These are phyloP conservation scores for Pyrus bretschneideri DNA, from an alignment of 306 rosid genomes.

Conservation along the genomic window DNA sequence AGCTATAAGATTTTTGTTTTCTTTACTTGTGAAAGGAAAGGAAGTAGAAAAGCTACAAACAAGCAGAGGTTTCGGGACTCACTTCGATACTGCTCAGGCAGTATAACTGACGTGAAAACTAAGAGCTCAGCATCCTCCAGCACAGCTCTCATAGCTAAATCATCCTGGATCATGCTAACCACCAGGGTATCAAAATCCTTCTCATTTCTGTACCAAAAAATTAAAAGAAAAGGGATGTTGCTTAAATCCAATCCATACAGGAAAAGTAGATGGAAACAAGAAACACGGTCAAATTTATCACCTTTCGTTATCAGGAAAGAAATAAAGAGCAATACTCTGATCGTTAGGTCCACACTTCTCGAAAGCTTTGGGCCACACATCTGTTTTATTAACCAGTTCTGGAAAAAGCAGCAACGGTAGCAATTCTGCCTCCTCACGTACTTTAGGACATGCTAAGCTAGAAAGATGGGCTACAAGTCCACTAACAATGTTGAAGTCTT, in stretches of 20 bases:
- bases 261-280: constrained; percentile 1
- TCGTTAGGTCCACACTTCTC: constrained; percentile 37
- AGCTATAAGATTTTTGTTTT: background rate
- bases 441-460: constrained; percentile 54
- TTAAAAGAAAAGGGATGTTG: background rate
- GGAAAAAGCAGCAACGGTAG: constrained; percentile 40
- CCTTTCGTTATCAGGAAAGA: constrained; percentile 62
- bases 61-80: constrained; percentile 23
- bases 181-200: constrained; percentile 44
- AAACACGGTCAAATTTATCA: constrained; percentile 15
- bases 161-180: constrained; percentile 30
- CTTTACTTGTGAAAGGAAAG: background rate
- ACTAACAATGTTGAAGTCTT: constrained; percentile 11
- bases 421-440: constrained; percentile 30
- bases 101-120: constrained; percentile 50
- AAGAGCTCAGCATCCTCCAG: constrained; percentile 54
- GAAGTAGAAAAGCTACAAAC: background rate
- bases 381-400: constrained; percentile 33
- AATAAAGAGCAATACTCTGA: constrained; percentile 57
- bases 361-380: constrained; percentile 70
- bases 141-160: constrained; percentile 46
- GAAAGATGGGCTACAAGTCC: constrained; percentile 65
- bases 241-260: background rate
- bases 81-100: constrained; percentile 48
- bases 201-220: constrained; percentile 28